phyloP scores from a whole-genome alignment of 2,329 filamentous ascomycete species.

The Sporothrix euskadiensis region DNA sequence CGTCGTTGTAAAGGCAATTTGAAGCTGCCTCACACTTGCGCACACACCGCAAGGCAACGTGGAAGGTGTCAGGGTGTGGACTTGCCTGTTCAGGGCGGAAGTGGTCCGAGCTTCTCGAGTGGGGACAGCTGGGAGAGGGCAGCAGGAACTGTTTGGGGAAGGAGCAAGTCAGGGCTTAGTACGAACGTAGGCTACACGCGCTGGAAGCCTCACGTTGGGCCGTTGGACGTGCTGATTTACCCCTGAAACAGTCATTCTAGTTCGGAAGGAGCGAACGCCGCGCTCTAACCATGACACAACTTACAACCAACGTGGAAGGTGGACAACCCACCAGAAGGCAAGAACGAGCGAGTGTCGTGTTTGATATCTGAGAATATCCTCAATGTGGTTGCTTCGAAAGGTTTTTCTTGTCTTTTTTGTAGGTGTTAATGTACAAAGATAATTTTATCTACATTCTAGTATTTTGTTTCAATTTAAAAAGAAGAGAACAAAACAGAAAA shows the following conservation, averaged over 20 bases:
- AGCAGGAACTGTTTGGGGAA: neutral
- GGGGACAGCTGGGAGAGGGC: neutral
- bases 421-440: too few relatives aligned
- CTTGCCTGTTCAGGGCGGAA: conserved; percentile 11
- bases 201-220: neutral
- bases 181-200: neutral
- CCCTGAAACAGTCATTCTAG: neutral
- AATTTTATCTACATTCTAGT: too few relatives aligned
- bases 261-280: neutral
- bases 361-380: neutral
- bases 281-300: neutral
- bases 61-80: conserved; percentile 18
- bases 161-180: neutral
- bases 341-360: neutral
- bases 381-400: neutral
- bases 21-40: conserved; percentile 13
- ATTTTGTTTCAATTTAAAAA: too few relatives aligned
- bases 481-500: too few relatives aligned
- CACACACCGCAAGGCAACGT: conserved; percentile 22
- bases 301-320: neutral
- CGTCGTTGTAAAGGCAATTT: conserved; percentile 1
- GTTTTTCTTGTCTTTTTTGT: neutral
- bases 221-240: neutral
- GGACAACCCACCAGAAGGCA: neutral
- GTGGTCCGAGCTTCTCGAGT: conserved; percentile 10